Conservation (phyloP, 2,329 filamentous ascomycete species). For the Cercospora citrullina region DNA sequence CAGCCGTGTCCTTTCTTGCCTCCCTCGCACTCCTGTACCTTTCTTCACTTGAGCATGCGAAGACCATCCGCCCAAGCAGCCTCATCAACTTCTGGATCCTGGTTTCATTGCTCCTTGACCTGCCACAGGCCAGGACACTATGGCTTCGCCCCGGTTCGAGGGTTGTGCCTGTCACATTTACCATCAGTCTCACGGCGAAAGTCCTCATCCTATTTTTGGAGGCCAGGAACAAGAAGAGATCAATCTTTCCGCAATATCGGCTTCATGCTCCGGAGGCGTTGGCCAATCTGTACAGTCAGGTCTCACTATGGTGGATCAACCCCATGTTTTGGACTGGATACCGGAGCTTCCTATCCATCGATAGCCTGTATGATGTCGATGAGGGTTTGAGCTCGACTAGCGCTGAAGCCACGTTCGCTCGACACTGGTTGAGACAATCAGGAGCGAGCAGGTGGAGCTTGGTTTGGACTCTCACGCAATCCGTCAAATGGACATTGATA, state of each 20-base stretch:
- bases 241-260: conserved; percentile 22
- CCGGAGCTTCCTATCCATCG: conserved; percentile 25
- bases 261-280: conserved; percentile 26
- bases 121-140: conserved; percentile 29
- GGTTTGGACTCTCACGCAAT: conserved; percentile 11
- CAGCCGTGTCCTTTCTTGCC: conserved; percentile 22
- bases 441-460: conserved; percentile 4
- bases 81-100: conserved; percentile 28
- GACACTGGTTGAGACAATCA: conserved; percentile 14
- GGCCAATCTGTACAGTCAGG: conserved; percentile 33
- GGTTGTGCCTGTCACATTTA: conserved; percentile 21
- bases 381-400: conserved; percentile 17
- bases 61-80: conserved; percentile 23
- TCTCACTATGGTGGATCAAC: conserved; percentile 43
- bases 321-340: conserved; percentile 36
- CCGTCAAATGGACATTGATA: conserved; percentile 12
- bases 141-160: conserved; percentile 23
- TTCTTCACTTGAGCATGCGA: conserved; percentile 25
- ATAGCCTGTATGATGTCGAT: conserved; percentile 32
- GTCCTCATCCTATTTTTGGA: conserved; percentile 27
- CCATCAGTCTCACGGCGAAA: conserved; percentile 23
- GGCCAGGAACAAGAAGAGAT: conserved; percentile 24
- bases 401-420: conserved; percentile 16
- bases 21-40: conserved; percentile 24
- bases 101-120: conserved; percentile 24